Conservation (phyloP, 345 rosid species). For the Sonneratia alba region DNA sequence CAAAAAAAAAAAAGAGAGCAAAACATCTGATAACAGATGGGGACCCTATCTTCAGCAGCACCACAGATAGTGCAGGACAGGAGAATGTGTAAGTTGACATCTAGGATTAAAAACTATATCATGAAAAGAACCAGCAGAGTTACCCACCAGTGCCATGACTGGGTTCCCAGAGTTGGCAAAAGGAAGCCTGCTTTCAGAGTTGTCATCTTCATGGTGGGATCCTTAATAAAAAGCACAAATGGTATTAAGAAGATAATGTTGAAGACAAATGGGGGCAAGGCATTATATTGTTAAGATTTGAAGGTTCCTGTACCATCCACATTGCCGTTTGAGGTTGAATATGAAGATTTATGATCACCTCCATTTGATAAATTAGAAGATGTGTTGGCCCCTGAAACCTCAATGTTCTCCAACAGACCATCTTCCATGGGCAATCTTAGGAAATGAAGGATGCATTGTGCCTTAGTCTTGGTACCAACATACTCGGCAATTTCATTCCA, state of each 20-base stretch:
- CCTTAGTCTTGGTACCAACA: slow-evolving; percentile 92
- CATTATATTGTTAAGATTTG: not conserved
- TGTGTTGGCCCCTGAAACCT: slow-evolving; percentile 48
- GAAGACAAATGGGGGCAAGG: not conserved
- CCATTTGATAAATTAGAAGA: slow-evolving; percentile 35
- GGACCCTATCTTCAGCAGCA: not conserved
- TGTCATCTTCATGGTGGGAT: slow-evolving; percentile 35
- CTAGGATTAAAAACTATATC: not conserved
- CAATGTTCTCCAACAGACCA: slow-evolving; percentile 75
- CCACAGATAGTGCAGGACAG: not conserved
- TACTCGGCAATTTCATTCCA: slow-evolving; percentile 92
- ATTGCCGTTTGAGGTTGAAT: slow-evolving; percentile 46
- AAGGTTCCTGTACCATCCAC: slow-evolving; percentile 27
- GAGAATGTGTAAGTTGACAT: not conserved
- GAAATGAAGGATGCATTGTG: slow-evolving; percentile 92
- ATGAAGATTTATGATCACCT: slow-evolving; percentile 34
- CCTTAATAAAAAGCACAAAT: slow-evolving; percentile 25
- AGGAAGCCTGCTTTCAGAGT: slow-evolving; percentile 65
- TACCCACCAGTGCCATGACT: slow-evolving; percentile 83
- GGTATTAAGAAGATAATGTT: slow-evolving; percentile 2
- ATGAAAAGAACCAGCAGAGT: not conserved
- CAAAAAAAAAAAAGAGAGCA: not conserved
- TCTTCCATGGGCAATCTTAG: slow-evolving; percentile 82
- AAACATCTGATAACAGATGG: not conserved
- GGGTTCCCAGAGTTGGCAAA: slow-evolving; percentile 86